A percentile compares a stretch with the other conserved stretches of the same genome.
Conservation (phyloP, 148 eudicot genomes). For the Dianthus caryophyllus region DNA sequence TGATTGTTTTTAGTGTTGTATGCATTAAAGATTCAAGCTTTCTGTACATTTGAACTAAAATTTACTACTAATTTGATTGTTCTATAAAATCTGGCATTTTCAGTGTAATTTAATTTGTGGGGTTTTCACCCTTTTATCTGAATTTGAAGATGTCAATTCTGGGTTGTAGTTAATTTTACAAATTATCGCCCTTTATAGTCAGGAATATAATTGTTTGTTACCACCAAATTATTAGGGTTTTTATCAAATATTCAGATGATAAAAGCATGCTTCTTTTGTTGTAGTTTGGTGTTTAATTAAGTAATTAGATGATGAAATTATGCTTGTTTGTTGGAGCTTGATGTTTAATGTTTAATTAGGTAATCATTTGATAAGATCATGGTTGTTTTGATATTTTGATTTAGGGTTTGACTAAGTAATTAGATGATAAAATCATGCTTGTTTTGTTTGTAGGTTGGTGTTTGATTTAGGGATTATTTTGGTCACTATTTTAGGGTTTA, state of each 20-base stretch:
- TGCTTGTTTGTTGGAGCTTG: slow-evolving; percentile 11
- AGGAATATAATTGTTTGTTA: neutral
- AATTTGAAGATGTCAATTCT: neutral
- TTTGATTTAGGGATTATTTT: neutral
- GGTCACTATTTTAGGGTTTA: slow-evolving; percentile 6
- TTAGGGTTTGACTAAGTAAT: neutral
- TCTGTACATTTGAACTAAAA: neutral
- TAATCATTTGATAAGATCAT: slow-evolving; percentile 4
- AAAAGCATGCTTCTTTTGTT: slow-evolving; percentile 9
- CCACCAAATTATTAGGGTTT: neutral
- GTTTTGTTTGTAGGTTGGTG: slow-evolving; percentile 16
- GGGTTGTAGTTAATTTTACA: neutral
- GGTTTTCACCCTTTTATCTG: neutral
- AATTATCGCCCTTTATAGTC: neutral
- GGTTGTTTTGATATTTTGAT: slow-evolving; percentile 11
- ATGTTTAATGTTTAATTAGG: slow-evolving; percentile 1
- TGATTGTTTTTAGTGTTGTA: neutral
- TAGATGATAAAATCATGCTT: neutral
- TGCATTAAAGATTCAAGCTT: slow-evolving; percentile 9
- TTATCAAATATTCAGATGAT: neutral
- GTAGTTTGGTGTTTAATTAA: neutral
- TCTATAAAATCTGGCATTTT: neutral
- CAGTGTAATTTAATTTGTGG: neutral
- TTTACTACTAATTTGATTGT: neutral
- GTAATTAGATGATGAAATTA: slow-evolving; percentile 2